These are phyloP conservation scores for Pecoramyces ruminantium DNA, from an alignment of 192 early-diverging fungal genomes.

Conservation along the genomic window DNA sequence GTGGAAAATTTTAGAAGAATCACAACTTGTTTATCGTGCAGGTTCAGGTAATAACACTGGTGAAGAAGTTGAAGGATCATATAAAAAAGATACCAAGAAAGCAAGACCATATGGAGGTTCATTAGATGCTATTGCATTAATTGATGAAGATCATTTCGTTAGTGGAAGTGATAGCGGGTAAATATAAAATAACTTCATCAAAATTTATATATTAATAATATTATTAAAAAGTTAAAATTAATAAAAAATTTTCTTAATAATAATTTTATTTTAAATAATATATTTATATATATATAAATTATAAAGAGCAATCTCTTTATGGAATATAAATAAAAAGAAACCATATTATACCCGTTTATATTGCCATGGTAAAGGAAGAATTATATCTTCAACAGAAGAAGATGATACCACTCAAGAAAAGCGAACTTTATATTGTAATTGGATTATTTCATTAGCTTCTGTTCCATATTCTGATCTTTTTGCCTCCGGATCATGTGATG, in stretches of 20 bases:
- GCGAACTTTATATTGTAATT: conserved; percentile 26
- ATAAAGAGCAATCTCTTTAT: conserved; percentile 70
- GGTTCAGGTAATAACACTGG: conserved; percentile 26
- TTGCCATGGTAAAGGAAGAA: conserved; percentile 47
- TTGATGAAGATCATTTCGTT: conserved; percentile 87
- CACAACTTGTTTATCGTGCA: conserved; percentile 79
- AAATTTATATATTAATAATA: no score
- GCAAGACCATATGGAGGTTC: conserved; percentile 13
- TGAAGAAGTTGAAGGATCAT: conserved; percentile 21
- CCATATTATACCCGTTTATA: conserved; percentile 59
- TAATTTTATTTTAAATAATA: no score
- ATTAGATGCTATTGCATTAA: conserved; percentile 71
- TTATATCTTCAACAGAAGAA: not conserved
- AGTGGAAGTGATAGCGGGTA: conserved; percentile 79
- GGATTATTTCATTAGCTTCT: conserved; percentile 76
- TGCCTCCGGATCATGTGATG: conserved; percentile 77
- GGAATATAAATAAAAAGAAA: conserved; percentile 85
- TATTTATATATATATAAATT: no score
- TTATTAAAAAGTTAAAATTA: no score
- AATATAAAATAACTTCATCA: not conserved
- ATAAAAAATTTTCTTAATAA: no score
- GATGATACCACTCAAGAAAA: not conserved
- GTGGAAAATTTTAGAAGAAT: conserved; percentile 93
- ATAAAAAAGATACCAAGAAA: conserved; percentile 13
- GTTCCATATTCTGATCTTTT: conserved; percentile 79